A percentile compares a stretch with the other conserved stretches of the same genome.
Conservation (phyloP, 1,284 basidiomycete genomes). For the Ceratobasidium sp. region DNA sequence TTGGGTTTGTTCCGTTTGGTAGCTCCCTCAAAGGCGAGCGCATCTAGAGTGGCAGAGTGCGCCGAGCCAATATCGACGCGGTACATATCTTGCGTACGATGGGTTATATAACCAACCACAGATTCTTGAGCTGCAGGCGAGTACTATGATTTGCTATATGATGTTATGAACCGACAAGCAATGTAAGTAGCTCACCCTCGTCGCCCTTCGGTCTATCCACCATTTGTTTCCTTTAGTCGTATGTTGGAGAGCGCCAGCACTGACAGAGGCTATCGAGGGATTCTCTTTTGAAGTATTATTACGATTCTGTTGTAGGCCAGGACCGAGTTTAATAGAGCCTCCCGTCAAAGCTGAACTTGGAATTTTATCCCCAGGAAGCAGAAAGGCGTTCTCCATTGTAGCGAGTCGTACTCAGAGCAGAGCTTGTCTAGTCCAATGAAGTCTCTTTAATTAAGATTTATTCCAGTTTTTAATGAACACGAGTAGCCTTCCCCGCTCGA, state of each 20-base stretch:
- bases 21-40: conserved; percentile 87
- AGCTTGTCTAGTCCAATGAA: too few relatives aligned
- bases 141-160: conserved; percentile 67
- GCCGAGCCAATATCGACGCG: conserved; percentile 87
- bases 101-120: conserved; percentile 79
- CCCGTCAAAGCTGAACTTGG: conserved; percentile 71
- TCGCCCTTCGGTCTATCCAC: conserved; percentile 85
- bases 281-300: conserved; percentile 53
- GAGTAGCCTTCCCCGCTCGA: too few relatives aligned
- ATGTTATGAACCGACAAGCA: conserved; percentile 11
- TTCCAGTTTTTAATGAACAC: too few relatives aligned
- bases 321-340: conserved; percentile 75
- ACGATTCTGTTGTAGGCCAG: conserved; percentile 71
- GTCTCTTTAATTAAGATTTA: too few relatives aligned
- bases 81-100: conserved; percentile 79
- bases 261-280: conserved; percentile 70
- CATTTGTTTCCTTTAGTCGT: conserved; percentile 78
- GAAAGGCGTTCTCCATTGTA: conserved; percentile 32
- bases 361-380: conserved; percentile 75
- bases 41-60: conserved; percentile 81
- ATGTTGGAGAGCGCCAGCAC: conserved; percentile 74
- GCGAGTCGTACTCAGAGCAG: too few relatives aligned
- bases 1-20: conserved; percentile 87
- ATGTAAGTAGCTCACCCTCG: conserved; percentile 67
- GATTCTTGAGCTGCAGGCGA: conserved; percentile 85